Evolutionary conservation across 2,329 filamentous ascomycete species (phyloP).

Genomic region (Cryphonectria parasitica): DNA sequence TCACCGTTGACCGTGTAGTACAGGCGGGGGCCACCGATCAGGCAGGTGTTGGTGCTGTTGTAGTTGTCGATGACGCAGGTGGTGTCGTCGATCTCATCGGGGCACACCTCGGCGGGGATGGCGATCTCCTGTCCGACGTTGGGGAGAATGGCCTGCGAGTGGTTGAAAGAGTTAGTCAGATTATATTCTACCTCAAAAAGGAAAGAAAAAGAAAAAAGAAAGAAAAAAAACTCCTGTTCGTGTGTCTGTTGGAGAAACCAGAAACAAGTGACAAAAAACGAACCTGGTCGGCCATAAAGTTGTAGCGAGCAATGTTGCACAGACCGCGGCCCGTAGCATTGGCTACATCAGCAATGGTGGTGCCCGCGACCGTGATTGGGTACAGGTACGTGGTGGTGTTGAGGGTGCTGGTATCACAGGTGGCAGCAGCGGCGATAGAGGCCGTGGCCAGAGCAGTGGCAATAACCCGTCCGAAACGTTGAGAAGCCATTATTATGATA

Average conservation of each 20-base stretch:
- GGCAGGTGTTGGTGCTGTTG: conserved; percentile 18
- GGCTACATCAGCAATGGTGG: conserved; percentile 6
- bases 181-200: no score
- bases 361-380: conserved; percentile 7
- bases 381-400: conserved; percentile 15
- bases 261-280: neutral
- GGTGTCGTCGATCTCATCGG: conserved; percentile 19
- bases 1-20: conserved; percentile 19
- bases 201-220: no score
- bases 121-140: conserved; percentile 18
- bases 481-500: neutral
- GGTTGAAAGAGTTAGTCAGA: no score
- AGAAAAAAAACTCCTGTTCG: no score
- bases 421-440: conserved; percentile 14
- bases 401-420: conserved; percentile 16
- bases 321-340: conserved; percentile 12
- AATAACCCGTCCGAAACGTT: conserved; percentile 8
- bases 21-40: conserved; percentile 13
- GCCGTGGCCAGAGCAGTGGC: conserved; percentile 21
- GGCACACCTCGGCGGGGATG: conserved; percentile 18
- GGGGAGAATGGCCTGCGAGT: conserved; percentile 11
- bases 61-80: conserved; percentile 16
- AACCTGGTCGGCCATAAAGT: conserved; percentile 22
- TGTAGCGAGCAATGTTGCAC: conserved; percentile 18
- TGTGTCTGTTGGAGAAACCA: neutral